phyloP scores from a whole-genome alignment of 2,329 filamentous ascomycete genomes.

The Penicillium hesseltinei region DNA sequence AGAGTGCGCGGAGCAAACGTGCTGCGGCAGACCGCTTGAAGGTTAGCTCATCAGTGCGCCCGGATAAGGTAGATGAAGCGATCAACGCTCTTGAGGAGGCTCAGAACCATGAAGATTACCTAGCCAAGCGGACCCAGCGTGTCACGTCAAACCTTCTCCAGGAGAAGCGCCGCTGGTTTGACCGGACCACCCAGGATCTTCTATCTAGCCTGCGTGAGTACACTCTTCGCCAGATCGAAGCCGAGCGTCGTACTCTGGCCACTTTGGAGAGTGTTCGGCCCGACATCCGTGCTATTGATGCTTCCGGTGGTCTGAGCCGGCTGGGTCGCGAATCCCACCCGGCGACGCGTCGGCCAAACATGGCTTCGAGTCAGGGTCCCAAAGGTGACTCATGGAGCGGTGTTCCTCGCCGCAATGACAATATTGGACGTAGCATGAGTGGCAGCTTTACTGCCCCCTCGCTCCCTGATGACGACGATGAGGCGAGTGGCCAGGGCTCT shows the following conservation, averaged over 20 bases:
- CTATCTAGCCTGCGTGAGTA: slow-evolving; percentile 84
- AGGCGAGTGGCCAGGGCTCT: slow-evolving; percentile 45
- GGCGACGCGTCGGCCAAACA: slow-evolving; percentile 65
- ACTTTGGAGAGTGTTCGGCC: slow-evolving; percentile 91
- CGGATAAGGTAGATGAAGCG: slow-evolving; percentile 98
- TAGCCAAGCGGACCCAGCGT: slow-evolving; percentile 80
- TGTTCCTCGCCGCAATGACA: slow-evolving; percentile 77
- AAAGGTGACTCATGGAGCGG: slow-evolving; percentile 99
- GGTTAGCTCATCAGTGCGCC: slow-evolving; percentile 77
- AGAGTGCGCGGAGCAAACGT: slow-evolving; percentile 76
- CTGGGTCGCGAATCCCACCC: slow-evolving; percentile 88
- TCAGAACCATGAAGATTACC: slow-evolving; percentile 72
- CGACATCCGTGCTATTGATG: slow-evolving; percentile 89
- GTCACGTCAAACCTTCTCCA: slow-evolving; percentile 86
- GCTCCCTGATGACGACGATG: slow-evolving; percentile 60
- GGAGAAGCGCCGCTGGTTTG: slow-evolving; percentile 89
- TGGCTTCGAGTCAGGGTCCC: slow-evolving; percentile 87
- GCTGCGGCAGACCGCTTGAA: slow-evolving; percentile 86
- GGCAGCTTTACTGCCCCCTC: slow-evolving; percentile 66
- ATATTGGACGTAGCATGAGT: slow-evolving; percentile 73
- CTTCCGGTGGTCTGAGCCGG: slow-evolving; percentile 82
- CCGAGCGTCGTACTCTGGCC: slow-evolving; percentile 85
- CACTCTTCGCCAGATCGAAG: slow-evolving; percentile 90
- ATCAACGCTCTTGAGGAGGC: slow-evolving; percentile 88
- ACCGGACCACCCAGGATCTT: slow-evolving; percentile 79